These are phyloP conservation scores for Sporobolus alterniflorus DNA, from an alignment of 202 grass and related monocot genomes.

Conservation along the genomic window DNA sequence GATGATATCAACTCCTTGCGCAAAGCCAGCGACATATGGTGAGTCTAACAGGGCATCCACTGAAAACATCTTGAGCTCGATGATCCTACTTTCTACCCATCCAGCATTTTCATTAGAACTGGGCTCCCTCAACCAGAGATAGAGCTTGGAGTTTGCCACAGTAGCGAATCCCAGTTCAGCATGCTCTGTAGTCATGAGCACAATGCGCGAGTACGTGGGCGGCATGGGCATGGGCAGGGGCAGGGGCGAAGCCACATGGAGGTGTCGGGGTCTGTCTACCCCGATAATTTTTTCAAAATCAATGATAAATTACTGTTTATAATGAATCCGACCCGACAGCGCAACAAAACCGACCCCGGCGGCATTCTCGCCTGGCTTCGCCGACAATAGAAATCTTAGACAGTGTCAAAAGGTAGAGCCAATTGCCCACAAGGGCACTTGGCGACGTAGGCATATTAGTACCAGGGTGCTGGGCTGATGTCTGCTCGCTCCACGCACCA, in stretches of 20 bases:
- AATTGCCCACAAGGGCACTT: neutral
- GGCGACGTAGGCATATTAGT: neutral
- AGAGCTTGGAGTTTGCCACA: neutral
- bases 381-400: neutral
- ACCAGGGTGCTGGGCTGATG: neutral
- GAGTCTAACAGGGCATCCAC: too few relatives aligned
- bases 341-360: too few relatives aligned
- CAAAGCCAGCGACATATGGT: neutral
- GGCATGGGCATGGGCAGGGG: neutral
- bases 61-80: neutral
- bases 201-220: too few relatives aligned
- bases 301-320: too few relatives aligned
- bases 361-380: neutral
- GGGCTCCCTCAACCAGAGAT: neutral
- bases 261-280: too few relatives aligned
- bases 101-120: neutral
- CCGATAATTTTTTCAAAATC: too few relatives aligned
- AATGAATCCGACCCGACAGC: too few relatives aligned
- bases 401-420: neutral
- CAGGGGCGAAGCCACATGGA: too few relatives aligned
- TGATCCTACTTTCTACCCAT: neutral
- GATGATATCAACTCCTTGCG: neutral
- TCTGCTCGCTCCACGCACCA: neutral
- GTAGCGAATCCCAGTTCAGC: neutral
- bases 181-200: neutral